These are phyloP conservation scores for Saksenaea vasiformis DNA, from an alignment of 371 early-diverging fungal genomes.

Conservation along the genomic window DNA sequence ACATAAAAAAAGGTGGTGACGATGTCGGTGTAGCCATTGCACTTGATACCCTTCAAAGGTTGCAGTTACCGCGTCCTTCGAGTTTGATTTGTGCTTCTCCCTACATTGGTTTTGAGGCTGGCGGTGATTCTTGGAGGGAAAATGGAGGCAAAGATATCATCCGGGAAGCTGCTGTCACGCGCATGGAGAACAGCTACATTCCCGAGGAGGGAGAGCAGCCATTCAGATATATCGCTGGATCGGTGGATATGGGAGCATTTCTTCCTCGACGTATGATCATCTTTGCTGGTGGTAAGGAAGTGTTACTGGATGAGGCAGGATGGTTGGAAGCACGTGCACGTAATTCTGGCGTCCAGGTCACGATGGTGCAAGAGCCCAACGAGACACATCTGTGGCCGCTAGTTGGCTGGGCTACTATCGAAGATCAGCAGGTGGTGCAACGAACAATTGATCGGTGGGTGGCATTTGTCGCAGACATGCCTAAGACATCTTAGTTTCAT, in stretches of 20 bases:
- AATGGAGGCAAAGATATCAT: constrained; percentile 36
- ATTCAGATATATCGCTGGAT: constrained; percentile 17
- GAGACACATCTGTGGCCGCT: constrained; percentile 40
- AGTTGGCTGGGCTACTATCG: constrained; percentile 23
- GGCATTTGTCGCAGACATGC: constrained; percentile 51
- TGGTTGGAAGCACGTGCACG: constrained; percentile 35
- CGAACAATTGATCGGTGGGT: constrained; percentile 90
- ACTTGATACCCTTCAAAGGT: constrained; percentile 30
- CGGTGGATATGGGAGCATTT: constrained; percentile 16
- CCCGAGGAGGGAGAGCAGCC: constrained; percentile 27
- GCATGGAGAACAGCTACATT: constrained; percentile 42
- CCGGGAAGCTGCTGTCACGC: constrained; percentile 28
- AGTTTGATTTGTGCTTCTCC: constrained; percentile 44
- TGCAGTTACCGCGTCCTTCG: constrained; percentile 19
- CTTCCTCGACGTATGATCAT: constrained; percentile 33
- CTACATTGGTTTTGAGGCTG: constrained; percentile 47
- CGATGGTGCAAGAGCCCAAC: constrained; percentile 35
- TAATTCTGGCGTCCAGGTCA: constrained; percentile 30
- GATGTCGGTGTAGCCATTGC: constrained; percentile 42
- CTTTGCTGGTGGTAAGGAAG: constrained; percentile 46
- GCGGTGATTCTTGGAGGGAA: constrained; percentile 39
- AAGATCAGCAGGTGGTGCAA: constrained; percentile 57
- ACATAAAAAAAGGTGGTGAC: constrained; percentile 26
- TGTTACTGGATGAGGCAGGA: constrained; percentile 44
- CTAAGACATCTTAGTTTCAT: background rate